Evolutionary conservation across 2,329 filamentous ascomycete species (phyloP).

Genomic region (Chrysoporthe deuterocubensis): DNA sequence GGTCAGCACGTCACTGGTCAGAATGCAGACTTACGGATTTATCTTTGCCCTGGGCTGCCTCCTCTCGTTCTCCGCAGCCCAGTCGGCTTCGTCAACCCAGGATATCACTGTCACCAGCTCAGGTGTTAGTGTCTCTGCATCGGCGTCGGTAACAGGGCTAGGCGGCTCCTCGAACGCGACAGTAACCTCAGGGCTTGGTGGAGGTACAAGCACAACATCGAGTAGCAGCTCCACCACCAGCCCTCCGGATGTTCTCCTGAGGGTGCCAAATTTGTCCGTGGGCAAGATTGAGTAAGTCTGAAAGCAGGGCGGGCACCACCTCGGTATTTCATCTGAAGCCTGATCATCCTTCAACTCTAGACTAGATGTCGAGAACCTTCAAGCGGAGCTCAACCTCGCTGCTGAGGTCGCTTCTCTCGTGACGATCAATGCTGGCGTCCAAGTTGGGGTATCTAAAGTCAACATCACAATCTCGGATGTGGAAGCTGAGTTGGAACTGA

Average conservation of each 20-base stretch:
- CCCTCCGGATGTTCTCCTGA: constrained; percentile 61
- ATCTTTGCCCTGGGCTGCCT: constrained; percentile 38
- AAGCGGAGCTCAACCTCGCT: constrained; percentile 63
- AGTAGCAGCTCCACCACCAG: constrained; percentile 36
- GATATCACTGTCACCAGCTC: constrained; percentile 28
- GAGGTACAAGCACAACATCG: constrained; percentile 32
- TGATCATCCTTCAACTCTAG: background rate
- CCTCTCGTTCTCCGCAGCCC: constrained; percentile 37
- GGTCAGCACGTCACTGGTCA: constrained; percentile 7
- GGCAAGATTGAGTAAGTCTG: constrained; percentile 54
- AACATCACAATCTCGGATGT: constrained; percentile 67
- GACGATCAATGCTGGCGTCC: constrained; percentile 56
- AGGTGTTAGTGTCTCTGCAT: constrained; percentile 18
- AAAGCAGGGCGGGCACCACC: no score
- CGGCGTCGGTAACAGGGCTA: constrained; percentile 21
- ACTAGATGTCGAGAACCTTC: constrained; percentile 61
- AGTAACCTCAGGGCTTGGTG: constrained; percentile 28
- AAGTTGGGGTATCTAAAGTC: constrained; percentile 53
- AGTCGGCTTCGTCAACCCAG: constrained; percentile 34
- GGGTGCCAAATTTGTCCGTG: constrained; percentile 61
- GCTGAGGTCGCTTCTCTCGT: constrained; percentile 64
- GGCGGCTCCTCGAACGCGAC: constrained; percentile 29
- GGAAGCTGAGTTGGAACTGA: constrained; percentile 60
- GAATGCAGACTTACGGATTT: constrained; percentile 31
- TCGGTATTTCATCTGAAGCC: background rate